phyloP scores from a whole-genome alignment of 257 asterid species.

The Solanum corneliomulleri region DNA sequence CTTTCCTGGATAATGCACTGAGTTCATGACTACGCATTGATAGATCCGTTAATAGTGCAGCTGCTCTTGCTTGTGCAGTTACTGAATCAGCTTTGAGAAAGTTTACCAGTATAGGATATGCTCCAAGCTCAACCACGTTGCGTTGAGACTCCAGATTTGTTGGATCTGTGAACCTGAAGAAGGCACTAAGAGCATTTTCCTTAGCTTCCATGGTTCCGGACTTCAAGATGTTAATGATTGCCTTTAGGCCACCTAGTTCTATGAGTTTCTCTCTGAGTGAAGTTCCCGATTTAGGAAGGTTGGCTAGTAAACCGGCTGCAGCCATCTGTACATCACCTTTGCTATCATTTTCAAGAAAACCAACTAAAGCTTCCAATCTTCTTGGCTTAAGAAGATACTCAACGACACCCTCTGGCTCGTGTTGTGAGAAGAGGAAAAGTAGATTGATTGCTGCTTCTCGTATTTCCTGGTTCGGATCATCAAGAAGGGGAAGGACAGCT shows the following conservation, averaged over 20 bases:
- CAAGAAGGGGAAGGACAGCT: constrained; percentile 41
- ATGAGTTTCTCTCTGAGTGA: constrained; percentile 37
- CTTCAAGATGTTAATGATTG: constrained; percentile 28
- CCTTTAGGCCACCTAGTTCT: constrained; percentile 46
- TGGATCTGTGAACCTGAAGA: constrained; percentile 55
- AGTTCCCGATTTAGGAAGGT: constrained; percentile 49
- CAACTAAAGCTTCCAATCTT: constrained; percentile 42
- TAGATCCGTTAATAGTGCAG: constrained; percentile 49
- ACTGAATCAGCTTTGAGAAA: constrained; percentile 34
- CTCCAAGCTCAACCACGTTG: constrained; percentile 26
- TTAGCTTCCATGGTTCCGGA: constrained; percentile 37
- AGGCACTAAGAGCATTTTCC: constrained; percentile 57
- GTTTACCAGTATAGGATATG: constrained; percentile 24
- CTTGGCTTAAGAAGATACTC: constrained; percentile 54
- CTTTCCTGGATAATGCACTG: constrained; percentile 4
- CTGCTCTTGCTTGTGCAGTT: constrained; percentile 48
- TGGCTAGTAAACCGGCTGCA: constrained; percentile 55
- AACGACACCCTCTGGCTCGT: constrained; percentile 52
- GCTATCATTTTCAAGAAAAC: constrained; percentile 40
- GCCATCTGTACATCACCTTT: constrained; percentile 51
- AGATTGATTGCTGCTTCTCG: constrained; percentile 45
- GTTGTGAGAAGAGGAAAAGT: constrained; percentile 52
- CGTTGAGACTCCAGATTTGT: constrained; percentile 35
- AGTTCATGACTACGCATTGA: constrained; percentile 52
- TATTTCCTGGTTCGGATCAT: constrained; percentile 43